Evolutionary conservation across 257 asterid genomes (phyloP).

Genomic region (Nicotiana sylvestris): DNA sequence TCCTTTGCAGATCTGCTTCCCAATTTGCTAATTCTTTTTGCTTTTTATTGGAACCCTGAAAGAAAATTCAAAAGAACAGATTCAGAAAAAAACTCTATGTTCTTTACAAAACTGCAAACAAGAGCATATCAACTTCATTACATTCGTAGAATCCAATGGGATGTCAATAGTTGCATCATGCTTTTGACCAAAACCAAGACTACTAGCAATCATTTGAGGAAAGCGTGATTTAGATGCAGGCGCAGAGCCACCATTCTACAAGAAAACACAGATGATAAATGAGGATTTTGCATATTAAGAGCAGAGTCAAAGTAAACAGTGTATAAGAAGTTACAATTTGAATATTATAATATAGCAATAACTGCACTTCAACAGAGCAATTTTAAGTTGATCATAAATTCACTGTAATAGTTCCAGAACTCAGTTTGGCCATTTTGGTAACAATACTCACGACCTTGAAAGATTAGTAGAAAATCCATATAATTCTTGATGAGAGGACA

Average conservation of each 20-base stretch:
- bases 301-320: neutral
- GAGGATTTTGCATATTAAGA: slow-evolving; percentile 8
- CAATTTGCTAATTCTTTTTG: slow-evolving; percentile 75
- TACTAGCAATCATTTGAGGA: slow-evolving; percentile 71
- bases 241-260: slow-evolving; percentile 64
- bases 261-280: slow-evolving; percentile 7
- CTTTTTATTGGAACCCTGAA: slow-evolving; percentile 70
- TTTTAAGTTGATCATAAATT: neutral
- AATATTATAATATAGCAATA: neutral
- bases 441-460: neutral
- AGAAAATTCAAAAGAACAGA: slow-evolving; percentile 17
- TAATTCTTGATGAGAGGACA: neutral
- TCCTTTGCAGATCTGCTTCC: slow-evolving; percentile 85
- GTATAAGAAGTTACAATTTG: neutral
- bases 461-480: neutral
- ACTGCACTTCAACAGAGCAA: neutral
- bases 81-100: slow-evolving; percentile 10
- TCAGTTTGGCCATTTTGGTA: neutral
- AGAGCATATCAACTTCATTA: slow-evolving; percentile 26
- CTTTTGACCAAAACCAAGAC: slow-evolving; percentile 92
- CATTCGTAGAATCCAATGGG: slow-evolving; percentile 80
- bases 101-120: slow-evolving; percentile 11
- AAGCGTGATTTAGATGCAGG: slow-evolving; percentile 71
- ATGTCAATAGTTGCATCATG: slow-evolving; percentile 94
- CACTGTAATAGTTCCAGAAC: neutral